Conservation (phyloP, 129 eudicot genomes). For the Deinandra increscens region DNA sequence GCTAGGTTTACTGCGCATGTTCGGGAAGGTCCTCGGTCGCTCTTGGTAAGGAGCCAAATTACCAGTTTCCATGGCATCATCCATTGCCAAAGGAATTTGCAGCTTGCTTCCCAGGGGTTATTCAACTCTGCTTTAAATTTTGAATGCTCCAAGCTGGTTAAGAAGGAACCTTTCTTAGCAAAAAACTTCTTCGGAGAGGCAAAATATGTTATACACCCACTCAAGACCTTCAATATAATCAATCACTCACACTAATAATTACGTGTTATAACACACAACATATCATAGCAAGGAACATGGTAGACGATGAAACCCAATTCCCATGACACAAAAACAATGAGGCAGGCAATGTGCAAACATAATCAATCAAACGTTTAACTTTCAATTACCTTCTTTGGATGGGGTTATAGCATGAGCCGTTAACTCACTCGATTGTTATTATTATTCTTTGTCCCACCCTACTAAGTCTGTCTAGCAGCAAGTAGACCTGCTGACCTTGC, state of each 20-base stretch:
- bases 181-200: neutral
- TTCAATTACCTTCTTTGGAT: neutral
- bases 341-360: conserved; percentile 13
- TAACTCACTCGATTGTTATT: neutral
- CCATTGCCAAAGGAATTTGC: conserved; percentile 58
- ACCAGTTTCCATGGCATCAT: conserved; percentile 86
- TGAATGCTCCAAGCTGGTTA: conserved; percentile 25
- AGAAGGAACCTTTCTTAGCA: neutral
- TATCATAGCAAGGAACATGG: neutral
- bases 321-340: neutral
- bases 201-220: neutral
- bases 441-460: conserved; percentile 13
- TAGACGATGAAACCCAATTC: neutral
- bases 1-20: conserved; percentile 78
- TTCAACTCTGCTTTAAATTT: conserved; percentile 53
- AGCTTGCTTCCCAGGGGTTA: conserved; percentile 44
- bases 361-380: conserved; percentile 2
- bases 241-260: neutral
- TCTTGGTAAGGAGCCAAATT: conserved; percentile 74
- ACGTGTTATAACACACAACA: conserved; percentile 6
- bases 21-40: conserved; percentile 78
- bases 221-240: conserved; percentile 17
- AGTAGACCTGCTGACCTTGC: too few relatives aligned
- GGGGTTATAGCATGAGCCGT: conserved; percentile 8
- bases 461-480: conserved; percentile 13